Percentiles rank a stretch among this genome's conserved stretches.
Evolutionary conservation across 2,329 filamentous ascomycete genomes (phyloP).

Genomic region (Phyllosticta citriasiana): DNA sequence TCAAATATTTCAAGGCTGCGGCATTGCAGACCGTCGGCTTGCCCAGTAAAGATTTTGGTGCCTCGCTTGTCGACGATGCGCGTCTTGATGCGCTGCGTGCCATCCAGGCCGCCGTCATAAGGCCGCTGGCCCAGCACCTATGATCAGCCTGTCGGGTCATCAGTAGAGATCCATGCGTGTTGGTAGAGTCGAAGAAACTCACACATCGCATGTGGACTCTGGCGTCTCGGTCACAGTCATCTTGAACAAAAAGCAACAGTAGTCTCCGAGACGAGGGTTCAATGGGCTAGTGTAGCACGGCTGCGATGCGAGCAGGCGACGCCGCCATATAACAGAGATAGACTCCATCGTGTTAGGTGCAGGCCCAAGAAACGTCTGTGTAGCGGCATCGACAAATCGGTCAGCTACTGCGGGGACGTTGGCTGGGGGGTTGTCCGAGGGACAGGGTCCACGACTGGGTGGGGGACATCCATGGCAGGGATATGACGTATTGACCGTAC

Average conservation of each 20-base stretch:
- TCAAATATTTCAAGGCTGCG: constrained; percentile 40
- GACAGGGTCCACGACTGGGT: background rate
- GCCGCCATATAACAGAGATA: background rate
- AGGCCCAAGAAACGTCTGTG: background rate
- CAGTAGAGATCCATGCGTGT: background rate
- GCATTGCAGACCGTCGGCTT: constrained; percentile 33
- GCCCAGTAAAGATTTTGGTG: constrained; percentile 30
- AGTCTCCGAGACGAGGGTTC: background rate
- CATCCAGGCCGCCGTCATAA: constrained; percentile 34
- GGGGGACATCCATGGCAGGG: background rate
- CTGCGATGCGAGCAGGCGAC: background rate
- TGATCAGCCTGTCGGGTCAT: constrained; percentile 21
- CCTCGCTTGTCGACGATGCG: constrained; percentile 33
- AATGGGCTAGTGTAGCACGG: background rate
- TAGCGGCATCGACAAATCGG: background rate
- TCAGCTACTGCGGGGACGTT: background rate
- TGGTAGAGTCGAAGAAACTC: constrained; percentile 5
- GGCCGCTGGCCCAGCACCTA: constrained; percentile 30
- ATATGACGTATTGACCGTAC: background rate
- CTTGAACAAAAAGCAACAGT: background rate
- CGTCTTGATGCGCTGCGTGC: constrained; percentile 29
- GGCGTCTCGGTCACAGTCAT: constrained; percentile 17
- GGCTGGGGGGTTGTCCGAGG: background rate
- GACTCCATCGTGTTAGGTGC: background rate
- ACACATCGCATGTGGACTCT: constrained; percentile 29